Conservation (phyloP, 306 rosid genomes). For the Cucurbita moschata region DNA sequence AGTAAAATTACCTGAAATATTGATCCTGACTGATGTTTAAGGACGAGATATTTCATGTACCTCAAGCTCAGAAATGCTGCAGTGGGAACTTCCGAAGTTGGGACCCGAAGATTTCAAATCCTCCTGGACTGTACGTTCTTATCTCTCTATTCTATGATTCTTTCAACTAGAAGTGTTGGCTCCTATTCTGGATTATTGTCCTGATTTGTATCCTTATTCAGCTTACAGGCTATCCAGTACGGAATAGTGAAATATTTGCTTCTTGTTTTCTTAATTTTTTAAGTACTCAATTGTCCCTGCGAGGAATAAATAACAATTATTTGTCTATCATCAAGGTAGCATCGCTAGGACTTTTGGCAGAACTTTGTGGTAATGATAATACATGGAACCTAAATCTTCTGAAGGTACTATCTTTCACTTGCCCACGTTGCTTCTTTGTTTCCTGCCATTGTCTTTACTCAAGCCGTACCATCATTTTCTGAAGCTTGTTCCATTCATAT, state of each 20-base stretch:
- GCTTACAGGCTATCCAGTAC: not conserved
- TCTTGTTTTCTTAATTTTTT: not conserved
- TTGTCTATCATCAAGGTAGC: not conserved
- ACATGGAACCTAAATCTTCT: slow-evolving; percentile 19
- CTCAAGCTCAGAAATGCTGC: slow-evolving; percentile 72
- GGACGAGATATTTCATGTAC: slow-evolving; percentile 94
- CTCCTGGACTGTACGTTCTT: slow-evolving; percentile 78
- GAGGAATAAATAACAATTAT: not conserved
- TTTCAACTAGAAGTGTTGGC: not conserved
- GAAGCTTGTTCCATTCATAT: slow-evolving; percentile 43
- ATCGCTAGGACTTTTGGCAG: not conserved
- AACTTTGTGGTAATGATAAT: not conserved
- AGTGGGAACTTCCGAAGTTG: slow-evolving; percentile 73
- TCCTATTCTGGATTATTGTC: not conserved
- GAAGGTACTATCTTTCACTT: slow-evolving; percentile 95
- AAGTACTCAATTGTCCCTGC: not conserved
- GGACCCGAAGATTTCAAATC: slow-evolving; percentile 97
- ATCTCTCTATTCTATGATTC: slow-evolving; percentile 6
- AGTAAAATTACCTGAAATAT: not conserved
- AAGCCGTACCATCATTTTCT: slow-evolving; percentile 36
- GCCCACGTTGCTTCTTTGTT: slow-evolving; percentile 84
- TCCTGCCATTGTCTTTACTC: slow-evolving; percentile 37
- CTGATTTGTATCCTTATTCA: not conserved
- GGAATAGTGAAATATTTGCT: no score
- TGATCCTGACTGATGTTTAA: slow-evolving; percentile 8